These are phyloP conservation scores for Fusarium pseudonygamai DNA, from an alignment of 2,329 filamentous ascomycete species.

Conservation along the genomic window DNA sequence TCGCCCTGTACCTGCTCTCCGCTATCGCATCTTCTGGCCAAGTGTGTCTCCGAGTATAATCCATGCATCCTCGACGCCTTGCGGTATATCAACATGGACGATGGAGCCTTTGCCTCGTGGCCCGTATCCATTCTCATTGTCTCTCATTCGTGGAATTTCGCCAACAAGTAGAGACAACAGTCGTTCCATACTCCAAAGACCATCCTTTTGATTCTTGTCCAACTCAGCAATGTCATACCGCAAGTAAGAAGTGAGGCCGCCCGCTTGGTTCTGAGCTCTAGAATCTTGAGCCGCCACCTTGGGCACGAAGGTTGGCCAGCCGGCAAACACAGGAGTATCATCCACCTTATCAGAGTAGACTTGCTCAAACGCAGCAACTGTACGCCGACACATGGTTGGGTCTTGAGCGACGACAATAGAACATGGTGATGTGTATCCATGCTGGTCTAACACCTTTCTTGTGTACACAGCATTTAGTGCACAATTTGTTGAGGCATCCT, in stretches of 20 bases:
- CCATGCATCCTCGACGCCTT: constrained; percentile 23
- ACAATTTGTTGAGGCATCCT: constrained; percentile 37
- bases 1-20: not conserved
- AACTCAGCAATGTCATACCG: not conserved
- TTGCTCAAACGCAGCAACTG: constrained; percentile 28
- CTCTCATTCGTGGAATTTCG: constrained; percentile 36
- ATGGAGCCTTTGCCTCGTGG: constrained; percentile 34
- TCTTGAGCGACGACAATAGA: constrained; percentile 36
- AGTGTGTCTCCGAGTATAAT: constrained; percentile 1
- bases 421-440: constrained; percentile 25
- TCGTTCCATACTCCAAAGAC: constrained; percentile 32
- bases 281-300: not conserved
- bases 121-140: constrained; percentile 33
- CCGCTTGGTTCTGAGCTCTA: not conserved
- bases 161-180: constrained; percentile 33
- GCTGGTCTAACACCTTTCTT: constrained; percentile 23
- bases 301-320: constrained; percentile 37
- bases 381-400: constrained; percentile 36
- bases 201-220: not conserved
- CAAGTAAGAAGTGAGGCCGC: not conserved
- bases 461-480: constrained; percentile 33
- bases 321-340: not conserved
- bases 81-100: constrained; percentile 26
- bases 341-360: constrained; percentile 9
- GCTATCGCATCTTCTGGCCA: constrained; percentile 5